A percentile compares a stretch with the other conserved stretches of the same genome.
Evolutionary conservation across 2,329 filamentous ascomycete genomes (phyloP).

Genomic region (Aspergillus caelatus): DNA sequence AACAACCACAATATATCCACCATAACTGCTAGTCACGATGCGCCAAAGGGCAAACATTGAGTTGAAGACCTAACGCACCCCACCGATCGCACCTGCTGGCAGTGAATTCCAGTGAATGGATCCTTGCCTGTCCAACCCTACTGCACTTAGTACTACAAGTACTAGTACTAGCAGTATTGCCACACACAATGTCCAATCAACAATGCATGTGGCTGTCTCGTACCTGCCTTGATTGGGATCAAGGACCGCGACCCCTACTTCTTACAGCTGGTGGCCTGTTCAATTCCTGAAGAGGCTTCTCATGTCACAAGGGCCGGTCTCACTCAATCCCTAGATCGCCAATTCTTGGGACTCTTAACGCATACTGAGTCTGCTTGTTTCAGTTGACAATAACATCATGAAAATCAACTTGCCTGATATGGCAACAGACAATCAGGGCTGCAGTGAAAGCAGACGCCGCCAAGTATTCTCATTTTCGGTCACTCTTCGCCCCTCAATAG

Average conservation of each 20-base stretch:
- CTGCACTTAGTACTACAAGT: background rate
- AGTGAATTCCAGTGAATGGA: background rate
- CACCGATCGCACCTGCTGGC: background rate
- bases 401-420: constrained; percentile 1
- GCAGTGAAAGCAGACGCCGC: constrained; percentile 11
- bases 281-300: too few species aligned
- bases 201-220: background rate
- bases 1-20: background rate
- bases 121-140: background rate
- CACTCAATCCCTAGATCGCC: background rate
- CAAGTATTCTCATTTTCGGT: constrained; percentile 25
- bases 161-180: background rate
- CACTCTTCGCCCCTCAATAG: constrained; percentile 20
- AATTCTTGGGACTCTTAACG: background rate
- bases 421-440: constrained; percentile 8
- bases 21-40: background rate
- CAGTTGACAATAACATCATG: background rate
- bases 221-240: background rate
- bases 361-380: background rate
- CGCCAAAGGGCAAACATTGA: background rate
- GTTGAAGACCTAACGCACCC: background rate
- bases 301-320: background rate
- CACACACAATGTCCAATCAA: background rate
- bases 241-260: background rate
- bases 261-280: background rate